Evolutionary conservation across 2,329 filamentous ascomycete species (phyloP).

Genomic region (Pyrenochaeta sp.): DNA sequence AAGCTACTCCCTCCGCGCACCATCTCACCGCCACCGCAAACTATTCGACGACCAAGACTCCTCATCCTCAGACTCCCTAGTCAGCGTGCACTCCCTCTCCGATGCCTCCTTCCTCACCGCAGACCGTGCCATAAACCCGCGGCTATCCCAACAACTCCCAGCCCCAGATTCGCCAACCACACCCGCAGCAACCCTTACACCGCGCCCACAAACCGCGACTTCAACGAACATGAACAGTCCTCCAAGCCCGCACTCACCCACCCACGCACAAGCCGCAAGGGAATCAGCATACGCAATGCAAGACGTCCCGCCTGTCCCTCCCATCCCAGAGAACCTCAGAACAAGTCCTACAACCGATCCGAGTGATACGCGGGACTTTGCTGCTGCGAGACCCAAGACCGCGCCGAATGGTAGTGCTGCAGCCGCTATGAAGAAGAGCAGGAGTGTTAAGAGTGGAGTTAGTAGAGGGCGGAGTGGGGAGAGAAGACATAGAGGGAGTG

Average conservation of each 20-base stretch:
- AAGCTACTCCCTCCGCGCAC: conserved; percentile 38
- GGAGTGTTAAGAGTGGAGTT: conserved; percentile 37
- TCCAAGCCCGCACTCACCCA: conserved; percentile 11
- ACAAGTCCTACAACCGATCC: conserved; percentile 6
- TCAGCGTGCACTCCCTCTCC: conserved; percentile 74
- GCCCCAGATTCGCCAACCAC: conserved; percentile 15
- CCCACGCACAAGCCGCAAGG: conserved; percentile 18
- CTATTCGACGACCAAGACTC: conserved; percentile 53
- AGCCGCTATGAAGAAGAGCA: conserved; percentile 22
- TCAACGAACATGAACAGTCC: conserved; percentile 4
- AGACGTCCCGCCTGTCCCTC: conserved; percentile 44
- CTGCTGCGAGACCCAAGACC: conserved; percentile 29
- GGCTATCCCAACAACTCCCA: conserved; percentile 1
- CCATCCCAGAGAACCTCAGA: conserved; percentile 41
- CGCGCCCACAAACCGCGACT: conserved; percentile 21
- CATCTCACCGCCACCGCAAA: conserved; percentile 40
- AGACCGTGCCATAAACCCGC: conserved; percentile 18
- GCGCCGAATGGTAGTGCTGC: conserved; percentile 25
- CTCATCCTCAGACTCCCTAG: conserved; percentile 72
- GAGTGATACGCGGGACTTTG: conserved; percentile 18
- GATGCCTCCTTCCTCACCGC: conserved; percentile 63
- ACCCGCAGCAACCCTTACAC: conserved; percentile 33
- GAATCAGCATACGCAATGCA: conserved; percentile 23
- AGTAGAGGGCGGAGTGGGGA: conserved; percentile 30
- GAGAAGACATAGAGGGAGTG: conserved; percentile 23